phyloP scores from a whole-genome alignment of 352 stramenopile genomes.

The Nothophytophthora sp. region DNA sequence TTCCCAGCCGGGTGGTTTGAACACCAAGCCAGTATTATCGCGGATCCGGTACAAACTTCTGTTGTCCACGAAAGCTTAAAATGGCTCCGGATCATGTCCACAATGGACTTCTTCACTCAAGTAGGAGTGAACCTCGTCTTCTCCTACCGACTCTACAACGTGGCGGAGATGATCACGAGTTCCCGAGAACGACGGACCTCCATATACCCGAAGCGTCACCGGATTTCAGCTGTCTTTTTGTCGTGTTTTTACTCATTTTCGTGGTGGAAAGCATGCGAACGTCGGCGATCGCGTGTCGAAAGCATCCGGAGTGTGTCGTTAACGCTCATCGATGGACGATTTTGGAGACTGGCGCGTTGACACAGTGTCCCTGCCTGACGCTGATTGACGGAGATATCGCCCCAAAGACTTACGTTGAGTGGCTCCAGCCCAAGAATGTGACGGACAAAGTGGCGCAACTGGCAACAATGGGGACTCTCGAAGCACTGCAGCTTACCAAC shows the following conservation, averaged over 20 bases:
- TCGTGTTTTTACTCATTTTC: slow-evolving; percentile 7
- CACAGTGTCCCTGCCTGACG: slow-evolving; percentile 43
- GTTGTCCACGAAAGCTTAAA: slow-evolving; percentile 19
- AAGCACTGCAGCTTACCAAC: slow-evolving; percentile 31
- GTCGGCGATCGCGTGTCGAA: slow-evolving; percentile 4
- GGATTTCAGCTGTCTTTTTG: slow-evolving; percentile 5
- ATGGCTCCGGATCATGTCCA: slow-evolving; percentile 22
- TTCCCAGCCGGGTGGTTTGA: slow-evolving; percentile 25
- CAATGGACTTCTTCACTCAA: slow-evolving; percentile 24
- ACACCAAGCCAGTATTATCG: slow-evolving; percentile 11
- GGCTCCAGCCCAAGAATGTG: slow-evolving; percentile 21
- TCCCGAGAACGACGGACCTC: neutral
- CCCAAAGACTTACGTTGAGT: slow-evolving; percentile 23
- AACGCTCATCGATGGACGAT: slow-evolving; percentile 23
- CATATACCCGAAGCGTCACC: slow-evolving; percentile 9
- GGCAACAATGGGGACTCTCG: slow-evolving; percentile 15
- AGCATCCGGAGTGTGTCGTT: slow-evolving; percentile 21
- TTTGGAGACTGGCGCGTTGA: neutral
- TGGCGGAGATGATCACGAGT: neutral
- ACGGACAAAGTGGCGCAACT: slow-evolving; percentile 22
- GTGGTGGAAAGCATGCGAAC: slow-evolving; percentile 8
- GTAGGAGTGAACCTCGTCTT: slow-evolving; percentile 24
- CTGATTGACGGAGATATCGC: slow-evolving; percentile 23
- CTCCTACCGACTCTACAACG: slow-evolving; percentile 7
- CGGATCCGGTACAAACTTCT: slow-evolving; percentile 22